phyloP scores from a whole-genome alignment of 75 land plant species.

The Ceratopteris richardii region DNA sequence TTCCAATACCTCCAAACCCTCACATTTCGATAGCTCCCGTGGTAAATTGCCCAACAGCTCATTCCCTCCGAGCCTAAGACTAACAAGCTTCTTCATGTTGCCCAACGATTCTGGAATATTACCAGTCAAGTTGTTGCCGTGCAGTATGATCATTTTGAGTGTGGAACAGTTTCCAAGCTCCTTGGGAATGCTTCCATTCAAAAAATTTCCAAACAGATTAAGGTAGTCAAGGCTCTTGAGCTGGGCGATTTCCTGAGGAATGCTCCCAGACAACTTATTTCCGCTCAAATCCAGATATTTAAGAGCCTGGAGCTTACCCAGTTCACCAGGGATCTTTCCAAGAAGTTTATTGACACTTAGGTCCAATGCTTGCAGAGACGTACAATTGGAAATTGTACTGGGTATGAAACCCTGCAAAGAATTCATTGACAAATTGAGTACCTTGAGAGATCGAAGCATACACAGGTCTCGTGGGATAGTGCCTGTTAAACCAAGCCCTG shows the following conservation, averaged over 20 bases:
- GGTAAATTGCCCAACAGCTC: constrained; percentile 13
- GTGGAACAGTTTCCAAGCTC: constrained; percentile 1
- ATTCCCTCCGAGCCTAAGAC: constrained; percentile 9
- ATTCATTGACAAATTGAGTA: constrained; percentile 46
- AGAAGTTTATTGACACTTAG: constrained; percentile 7
- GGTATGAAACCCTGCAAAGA: constrained; percentile 14
- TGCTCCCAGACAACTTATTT: neutral
- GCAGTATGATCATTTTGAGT: neutral
- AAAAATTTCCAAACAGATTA: neutral
- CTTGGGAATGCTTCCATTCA: neutral
- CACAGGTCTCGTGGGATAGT: constrained; percentile 39
- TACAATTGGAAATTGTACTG: neutral
- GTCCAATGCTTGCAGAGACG: constrained; percentile 6
- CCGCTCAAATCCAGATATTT: neutral
- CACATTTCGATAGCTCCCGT: neutral
- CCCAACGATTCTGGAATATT: constrained; percentile 8
- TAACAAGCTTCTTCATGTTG: neutral
- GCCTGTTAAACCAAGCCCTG: constrained; percentile 28
- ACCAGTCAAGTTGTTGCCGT: constrained; percentile 20
- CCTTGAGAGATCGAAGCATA: constrained; percentile 16
- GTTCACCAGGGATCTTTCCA: constrained; percentile 11
- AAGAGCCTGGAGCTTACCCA: neutral
- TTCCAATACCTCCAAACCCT: constrained; percentile 2
- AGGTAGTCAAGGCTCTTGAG: neutral
- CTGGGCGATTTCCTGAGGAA: neutral